Base-by-base conservation (phyloP, 2,329 filamentous ascomycete species). In the Capronia americana region DNA sequence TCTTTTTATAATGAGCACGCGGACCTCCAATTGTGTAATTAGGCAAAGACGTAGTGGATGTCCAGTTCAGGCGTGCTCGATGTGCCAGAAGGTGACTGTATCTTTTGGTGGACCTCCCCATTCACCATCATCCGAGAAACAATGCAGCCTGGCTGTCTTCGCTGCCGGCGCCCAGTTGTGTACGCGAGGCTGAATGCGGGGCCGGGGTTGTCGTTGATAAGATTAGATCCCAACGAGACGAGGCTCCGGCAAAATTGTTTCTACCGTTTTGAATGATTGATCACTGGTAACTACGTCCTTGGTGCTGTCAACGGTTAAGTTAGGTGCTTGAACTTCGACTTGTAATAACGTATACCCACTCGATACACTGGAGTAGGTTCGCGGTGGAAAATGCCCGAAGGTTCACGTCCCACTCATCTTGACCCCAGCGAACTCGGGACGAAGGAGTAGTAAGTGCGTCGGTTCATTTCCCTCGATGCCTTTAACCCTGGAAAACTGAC, bases 361-460 rank as follows among this genome's bases (percentile, higher is more conserved):
- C 20, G 2, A 23, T 8, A 5, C 8, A 44, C 17, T n/a, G 5
- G 17, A 44, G 38, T n/a, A 44, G 5, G 17, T 20, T 3, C 38
- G 38, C 4, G n/a, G 6, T 14, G 1, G 23, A 34, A 55, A 20
- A 65, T 61, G 57, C 20, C 14, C 6, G 55, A 59, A 20, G 30
- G 68, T 82, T 66, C 65, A 17, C 65, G 57, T n/a, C 89, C 89
- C n/a, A 79, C 79, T 1, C 87, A 90, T 73, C 88, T 97, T 28
- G 86, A 90, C 71, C 92, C 93, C 20, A 96, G 86, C 83, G 76
- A 87, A 77, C 86, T 98, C 32, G 94, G 94, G 58, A 97, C 92
- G 32, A 96, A 92, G 79, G 89, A 94, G 83, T 96, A 96, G 92
- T 96, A 82, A 73, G 87, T 84, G 48, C 50, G 57, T 68, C 44